Evolutionary conservation across 1,284 basidiomycete genomes (phyloP).

Genomic region (Marasmius oreades): DNA sequence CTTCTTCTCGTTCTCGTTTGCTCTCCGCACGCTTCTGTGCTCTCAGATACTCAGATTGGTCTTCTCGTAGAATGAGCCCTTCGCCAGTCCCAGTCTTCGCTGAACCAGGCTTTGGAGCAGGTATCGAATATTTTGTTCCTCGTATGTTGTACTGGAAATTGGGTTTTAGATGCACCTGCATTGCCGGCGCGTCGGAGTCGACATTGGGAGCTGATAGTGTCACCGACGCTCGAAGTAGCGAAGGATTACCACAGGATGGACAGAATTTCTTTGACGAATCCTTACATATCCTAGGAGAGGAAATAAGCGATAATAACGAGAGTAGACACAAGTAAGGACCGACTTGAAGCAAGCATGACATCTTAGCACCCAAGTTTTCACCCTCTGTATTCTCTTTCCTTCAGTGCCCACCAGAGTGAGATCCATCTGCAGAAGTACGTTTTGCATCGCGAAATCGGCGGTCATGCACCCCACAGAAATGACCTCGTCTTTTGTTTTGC

Average conservation of each 20-base stretch:
- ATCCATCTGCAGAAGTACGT: conserved; percentile 95
- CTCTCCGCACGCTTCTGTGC: conserved; percentile 76
- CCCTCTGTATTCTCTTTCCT: conserved; percentile 85
- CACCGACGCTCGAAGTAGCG: conserved; percentile 89
- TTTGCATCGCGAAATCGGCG: conserved; percentile 99
- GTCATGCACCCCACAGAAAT: conserved; percentile 89
- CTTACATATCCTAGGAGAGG: conserved; percentile 86
- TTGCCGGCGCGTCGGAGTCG: conserved; percentile 53
- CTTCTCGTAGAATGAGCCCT: conserved; percentile 85
- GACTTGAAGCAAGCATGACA: conserved; percentile 99
- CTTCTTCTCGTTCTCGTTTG: conserved; percentile 75
- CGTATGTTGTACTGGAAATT: conserved; percentile 95
- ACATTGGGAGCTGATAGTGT: conserved; percentile 72
- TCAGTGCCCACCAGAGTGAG: conserved; percentile 89
- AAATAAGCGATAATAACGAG: background rate
- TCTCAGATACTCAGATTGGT: conserved; percentile 82
- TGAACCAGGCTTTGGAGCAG: conserved; percentile 85
- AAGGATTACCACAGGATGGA: conserved; percentile 93
- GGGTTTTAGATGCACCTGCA: conserved; percentile 87
- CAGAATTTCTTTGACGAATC: conserved; percentile 96
- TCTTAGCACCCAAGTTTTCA: conserved; percentile 94
- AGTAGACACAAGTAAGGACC: conserved; percentile 31
- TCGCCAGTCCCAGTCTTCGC: conserved; percentile 80
- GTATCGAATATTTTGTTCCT: conserved; percentile 93
- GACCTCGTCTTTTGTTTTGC: conserved; percentile 37